Evolutionary conservation across 148 eudicot genomes (phyloP).

Genomic region (Spergularia bocconei): DNA sequence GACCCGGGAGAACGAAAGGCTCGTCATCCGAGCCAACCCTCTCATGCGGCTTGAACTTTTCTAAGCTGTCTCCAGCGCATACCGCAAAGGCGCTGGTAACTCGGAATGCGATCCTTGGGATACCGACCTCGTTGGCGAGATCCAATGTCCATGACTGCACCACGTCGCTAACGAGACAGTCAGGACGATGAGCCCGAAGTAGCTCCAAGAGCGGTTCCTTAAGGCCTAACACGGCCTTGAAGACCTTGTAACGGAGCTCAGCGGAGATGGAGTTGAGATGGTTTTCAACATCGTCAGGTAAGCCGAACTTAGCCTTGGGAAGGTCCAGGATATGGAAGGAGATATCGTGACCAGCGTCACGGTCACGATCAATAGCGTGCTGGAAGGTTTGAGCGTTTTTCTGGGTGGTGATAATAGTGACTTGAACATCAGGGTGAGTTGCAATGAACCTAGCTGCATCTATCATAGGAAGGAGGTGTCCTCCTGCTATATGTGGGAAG

Average conservation of each 20-base stretch:
- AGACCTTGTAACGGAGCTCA: not conserved
- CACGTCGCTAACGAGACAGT: not conserved
- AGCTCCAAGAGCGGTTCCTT: not conserved
- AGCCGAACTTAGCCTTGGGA: conserved; percentile 1
- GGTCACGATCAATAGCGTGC: not conserved
- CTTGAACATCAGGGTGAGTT: not conserved
- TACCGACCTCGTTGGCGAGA: not conserved
- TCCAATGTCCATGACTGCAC: not conserved
- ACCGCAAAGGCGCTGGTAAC: not conserved
- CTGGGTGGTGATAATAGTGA: not conserved
- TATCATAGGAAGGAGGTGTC: not conserved
- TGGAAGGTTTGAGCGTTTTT: not conserved
- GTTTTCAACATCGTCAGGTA: not conserved
- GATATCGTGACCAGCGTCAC: not conserved
- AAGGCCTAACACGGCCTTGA: not conserved
- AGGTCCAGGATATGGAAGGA: not conserved
- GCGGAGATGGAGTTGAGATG: not conserved
- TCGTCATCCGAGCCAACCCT: not conserved
- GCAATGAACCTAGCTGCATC: conserved; percentile 7
- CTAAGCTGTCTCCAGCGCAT: conserved; percentile 1
- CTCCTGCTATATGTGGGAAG: too few species aligned
- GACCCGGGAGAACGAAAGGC: not conserved
- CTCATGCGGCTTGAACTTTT: conserved; percentile 3
- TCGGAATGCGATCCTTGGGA: not conserved
- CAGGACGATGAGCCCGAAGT: not conserved